Conservation (phyloP, 2,329 filamentous ascomycete species). For the Microsporum canis region DNA sequence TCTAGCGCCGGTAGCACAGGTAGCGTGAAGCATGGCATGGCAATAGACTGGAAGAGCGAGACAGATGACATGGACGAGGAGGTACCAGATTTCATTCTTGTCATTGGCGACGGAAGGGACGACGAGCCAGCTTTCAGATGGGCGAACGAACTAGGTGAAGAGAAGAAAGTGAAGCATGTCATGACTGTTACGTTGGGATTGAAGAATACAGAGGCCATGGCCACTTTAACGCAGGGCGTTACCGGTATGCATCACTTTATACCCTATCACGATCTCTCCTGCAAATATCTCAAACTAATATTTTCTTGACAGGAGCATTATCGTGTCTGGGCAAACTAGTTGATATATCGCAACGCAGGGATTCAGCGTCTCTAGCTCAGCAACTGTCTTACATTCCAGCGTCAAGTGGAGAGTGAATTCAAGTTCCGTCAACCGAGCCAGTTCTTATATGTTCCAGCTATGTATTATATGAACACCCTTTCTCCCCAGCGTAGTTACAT, state of each 20-base stretch:
- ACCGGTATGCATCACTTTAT: slow-evolving; percentile 51
- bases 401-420: not conserved
- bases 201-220: slow-evolving; percentile 75
- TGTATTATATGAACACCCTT: not conserved
- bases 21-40: not conserved
- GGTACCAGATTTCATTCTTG: slow-evolving; percentile 71
- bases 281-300: slow-evolving; percentile 3
- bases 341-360: slow-evolving; percentile 10
- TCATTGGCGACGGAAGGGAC: slow-evolving; percentile 81
- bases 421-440: not conserved
- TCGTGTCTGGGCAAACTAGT: slow-evolving; percentile 16
- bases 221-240: slow-evolving; percentile 80
- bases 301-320: slow-evolving; percentile 18
- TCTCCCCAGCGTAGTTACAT: not conserved
- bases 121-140: slow-evolving; percentile 91
- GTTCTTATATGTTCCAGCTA: not conserved
- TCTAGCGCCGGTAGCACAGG: not conserved
- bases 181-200: slow-evolving; percentile 78
- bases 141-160: slow-evolving; percentile 64
- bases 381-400: not conserved
- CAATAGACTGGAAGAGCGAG: not conserved
- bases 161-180: slow-evolving; percentile 53
- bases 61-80: slow-evolving; percentile 14
- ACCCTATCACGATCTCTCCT: not conserved
- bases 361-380: not conserved